Conservation (phyloP, 148 eudicot species). For the Bassia scoparia region DNA sequence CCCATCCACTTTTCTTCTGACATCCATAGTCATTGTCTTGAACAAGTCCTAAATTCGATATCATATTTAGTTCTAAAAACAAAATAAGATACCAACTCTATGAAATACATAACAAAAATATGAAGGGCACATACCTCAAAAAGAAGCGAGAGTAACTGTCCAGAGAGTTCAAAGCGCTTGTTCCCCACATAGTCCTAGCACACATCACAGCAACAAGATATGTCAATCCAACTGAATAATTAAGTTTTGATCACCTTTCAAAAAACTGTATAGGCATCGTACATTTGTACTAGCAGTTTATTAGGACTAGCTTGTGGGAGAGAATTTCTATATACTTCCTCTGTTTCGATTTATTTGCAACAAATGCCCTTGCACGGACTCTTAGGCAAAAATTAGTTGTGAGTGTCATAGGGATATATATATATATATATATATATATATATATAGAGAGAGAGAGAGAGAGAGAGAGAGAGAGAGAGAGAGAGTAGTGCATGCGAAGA, state of each 20-base stretch:
- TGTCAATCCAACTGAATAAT: background rate
- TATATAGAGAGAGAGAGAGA: too few species aligned
- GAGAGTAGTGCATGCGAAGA: too few species aligned
- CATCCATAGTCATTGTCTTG: slow-evolving; percentile 65
- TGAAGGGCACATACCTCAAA: slow-evolving; percentile 59
- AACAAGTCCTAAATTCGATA: slow-evolving; percentile 63
- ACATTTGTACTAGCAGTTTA: too few species aligned
- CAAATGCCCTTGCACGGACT: too few species aligned
- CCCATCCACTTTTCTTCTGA: slow-evolving; percentile 37
- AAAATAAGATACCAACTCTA: background rate
- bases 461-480: too few species aligned
- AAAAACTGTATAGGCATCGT: too few species aligned
- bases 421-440: too few species aligned
- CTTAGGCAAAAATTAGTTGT: too few species aligned
- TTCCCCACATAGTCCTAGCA: slow-evolving; percentile 92
- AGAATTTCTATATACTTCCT: too few species aligned
- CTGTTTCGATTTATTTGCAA: too few species aligned
- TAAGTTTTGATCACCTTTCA: background rate
- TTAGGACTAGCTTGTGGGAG: too few species aligned
- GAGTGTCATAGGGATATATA: too few species aligned
- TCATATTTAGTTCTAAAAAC: background rate
- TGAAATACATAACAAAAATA: background rate
- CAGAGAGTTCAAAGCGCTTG: slow-evolving; percentile 94
- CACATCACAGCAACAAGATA: background rate
- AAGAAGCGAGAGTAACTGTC: slow-evolving; percentile 73